Percentiles rank a stretch among this genome's conserved stretches.
These are phyloP conservation scores for Populus nigra DNA, from an alignment of 345 rosid genomes.

Conservation along the genomic window DNA sequence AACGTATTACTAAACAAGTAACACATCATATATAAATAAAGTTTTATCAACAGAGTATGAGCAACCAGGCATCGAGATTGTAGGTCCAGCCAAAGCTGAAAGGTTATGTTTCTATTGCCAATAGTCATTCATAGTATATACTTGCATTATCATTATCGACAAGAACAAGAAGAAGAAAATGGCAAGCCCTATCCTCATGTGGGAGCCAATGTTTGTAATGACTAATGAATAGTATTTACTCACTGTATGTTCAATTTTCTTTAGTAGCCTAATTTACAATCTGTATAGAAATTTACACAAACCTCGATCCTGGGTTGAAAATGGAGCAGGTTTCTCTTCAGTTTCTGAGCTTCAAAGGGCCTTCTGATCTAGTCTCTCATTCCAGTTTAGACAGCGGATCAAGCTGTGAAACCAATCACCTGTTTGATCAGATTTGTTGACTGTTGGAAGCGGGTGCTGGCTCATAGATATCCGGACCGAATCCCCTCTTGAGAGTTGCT, in stretches of 20 bases:
- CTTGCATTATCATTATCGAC: neutral
- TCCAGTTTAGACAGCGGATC: slow-evolving; percentile 96
- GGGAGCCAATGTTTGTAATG: slow-evolving; percentile 16
- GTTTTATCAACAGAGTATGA: neutral
- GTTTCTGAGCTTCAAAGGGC: slow-evolving; percentile 47
- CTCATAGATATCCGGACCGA: slow-evolving; percentile 87
- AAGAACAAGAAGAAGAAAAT: neutral
- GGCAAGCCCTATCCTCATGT: slow-evolving; percentile 12
- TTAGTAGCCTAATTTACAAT: slow-evolving; percentile 20
- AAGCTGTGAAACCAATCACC: slow-evolving; percentile 97
- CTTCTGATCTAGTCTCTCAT: slow-evolving; percentile 89
- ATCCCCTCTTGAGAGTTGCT: slow-evolving; percentile 94
- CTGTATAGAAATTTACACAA: slow-evolving; percentile 42
- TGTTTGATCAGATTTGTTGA: slow-evolving; percentile 90
- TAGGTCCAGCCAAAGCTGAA: neutral
- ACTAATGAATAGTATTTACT: slow-evolving; percentile 2
- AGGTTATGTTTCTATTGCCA: slow-evolving; percentile 1
- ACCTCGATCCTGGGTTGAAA: slow-evolving; percentile 16
- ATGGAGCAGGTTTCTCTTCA: slow-evolving; percentile 9
- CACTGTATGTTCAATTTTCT: slow-evolving; percentile 3
- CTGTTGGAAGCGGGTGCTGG: slow-evolving; percentile 93
- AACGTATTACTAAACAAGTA: neutral
- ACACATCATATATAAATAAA: neutral
- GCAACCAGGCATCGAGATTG: neutral
- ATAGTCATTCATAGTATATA: neutral